A percentile compares a stretch with the other conserved stretches of the same genome.
Conservation (phyloP, 441 rosid genomes). For the Gossypium schwendimanii region DNA sequence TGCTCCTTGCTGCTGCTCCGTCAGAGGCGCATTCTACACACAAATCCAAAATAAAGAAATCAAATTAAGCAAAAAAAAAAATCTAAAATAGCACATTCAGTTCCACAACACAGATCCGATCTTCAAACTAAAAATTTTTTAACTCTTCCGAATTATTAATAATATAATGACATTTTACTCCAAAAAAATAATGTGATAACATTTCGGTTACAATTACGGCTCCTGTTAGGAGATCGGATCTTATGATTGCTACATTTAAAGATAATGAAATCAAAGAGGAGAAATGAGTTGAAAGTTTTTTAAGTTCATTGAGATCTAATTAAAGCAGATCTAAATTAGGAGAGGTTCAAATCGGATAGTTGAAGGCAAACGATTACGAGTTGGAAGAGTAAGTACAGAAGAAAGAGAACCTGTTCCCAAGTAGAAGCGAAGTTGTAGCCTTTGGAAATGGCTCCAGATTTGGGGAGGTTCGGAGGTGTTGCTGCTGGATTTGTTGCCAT, state of each 20-base stretch:
- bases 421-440: slow-evolving; percentile 94
- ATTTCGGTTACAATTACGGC: not conserved
- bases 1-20: slow-evolving; percentile 86
- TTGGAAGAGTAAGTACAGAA: not conserved
- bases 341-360: not conserved
- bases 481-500: slow-evolving; percentile 52
- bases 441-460: slow-evolving; percentile 74
- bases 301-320: not conserved
- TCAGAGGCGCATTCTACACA: slow-evolving; percentile 68
- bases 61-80: not conserved
- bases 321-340: slow-evolving; percentile 14
- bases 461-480: slow-evolving; percentile 48
- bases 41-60: not conserved
- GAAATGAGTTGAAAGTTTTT: not conserved
- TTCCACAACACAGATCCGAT: slow-evolving; percentile 13
- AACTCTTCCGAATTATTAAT: not conserved
- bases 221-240: slow-evolving; percentile 8
- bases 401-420: slow-evolving; percentile 76
- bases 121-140: not conserved
- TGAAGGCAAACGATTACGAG: not conserved
- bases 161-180: not conserved
- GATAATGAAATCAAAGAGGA: not conserved
- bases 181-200: not conserved
- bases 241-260: not conserved
- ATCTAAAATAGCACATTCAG: slow-evolving; percentile 11